These are phyloP conservation scores for Begonia masoniana DNA, from an alignment of 306 rosid species.

Conservation along the genomic window DNA sequence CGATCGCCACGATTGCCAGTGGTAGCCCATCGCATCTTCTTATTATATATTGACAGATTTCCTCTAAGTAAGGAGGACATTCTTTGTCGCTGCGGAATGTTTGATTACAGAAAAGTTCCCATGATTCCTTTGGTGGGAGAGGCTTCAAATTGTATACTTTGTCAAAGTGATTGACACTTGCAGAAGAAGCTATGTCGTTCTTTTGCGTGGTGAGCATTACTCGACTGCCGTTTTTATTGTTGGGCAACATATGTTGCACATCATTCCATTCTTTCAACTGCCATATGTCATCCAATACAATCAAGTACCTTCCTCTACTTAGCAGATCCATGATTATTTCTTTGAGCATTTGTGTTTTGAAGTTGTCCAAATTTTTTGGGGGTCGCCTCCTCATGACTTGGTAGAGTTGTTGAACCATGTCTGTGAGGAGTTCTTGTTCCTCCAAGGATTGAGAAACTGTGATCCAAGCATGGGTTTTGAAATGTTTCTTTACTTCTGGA, in stretches of 20 bases:
- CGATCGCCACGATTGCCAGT: not conserved
- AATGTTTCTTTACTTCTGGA: conserved; percentile 28
- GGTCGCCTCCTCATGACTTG: conserved; percentile 22
- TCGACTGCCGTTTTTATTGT: conserved; percentile 25
- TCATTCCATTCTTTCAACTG: conserved; percentile 28
- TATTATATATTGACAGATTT: conserved; percentile 14
- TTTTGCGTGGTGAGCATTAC: conserved; percentile 40
- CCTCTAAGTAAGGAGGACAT: conserved; percentile 29
- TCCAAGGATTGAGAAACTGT: conserved; percentile 18
- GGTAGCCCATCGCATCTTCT: conserved; percentile 40
- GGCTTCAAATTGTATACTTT: conserved; percentile 24
- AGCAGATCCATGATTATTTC: conserved; percentile 24
- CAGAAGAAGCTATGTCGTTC: conserved; percentile 22
- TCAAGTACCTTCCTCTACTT: conserved; percentile 27
- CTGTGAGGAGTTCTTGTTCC: conserved; percentile 22
- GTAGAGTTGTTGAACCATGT: conserved; percentile 29
- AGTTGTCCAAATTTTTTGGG: conserved; percentile 17
- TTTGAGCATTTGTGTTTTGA: conserved; percentile 23
- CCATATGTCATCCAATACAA: conserved; percentile 46
- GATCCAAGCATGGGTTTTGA: conserved; percentile 38
- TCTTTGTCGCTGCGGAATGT: conserved; percentile 23
- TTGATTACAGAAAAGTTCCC: conserved; percentile 38
- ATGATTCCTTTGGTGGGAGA: conserved; percentile 28
- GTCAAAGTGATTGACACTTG: conserved; percentile 9
- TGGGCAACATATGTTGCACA: conserved; percentile 27